Evolutionary conservation across 2,329 filamentous ascomycete species (phyloP).

Genomic region (Calonectria crousiana): DNA sequence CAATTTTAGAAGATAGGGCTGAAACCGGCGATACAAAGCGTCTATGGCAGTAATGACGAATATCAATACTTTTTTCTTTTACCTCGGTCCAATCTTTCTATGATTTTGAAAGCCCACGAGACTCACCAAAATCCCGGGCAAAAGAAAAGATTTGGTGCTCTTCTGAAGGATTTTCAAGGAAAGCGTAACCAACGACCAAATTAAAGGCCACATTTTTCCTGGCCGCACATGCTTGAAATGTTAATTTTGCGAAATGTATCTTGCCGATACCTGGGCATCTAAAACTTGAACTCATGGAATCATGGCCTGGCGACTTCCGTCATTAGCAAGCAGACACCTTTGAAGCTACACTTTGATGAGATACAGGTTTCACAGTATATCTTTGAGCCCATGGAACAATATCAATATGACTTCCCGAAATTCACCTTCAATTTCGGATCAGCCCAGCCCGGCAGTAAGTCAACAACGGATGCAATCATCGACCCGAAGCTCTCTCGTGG

Average conservation of each 20-base stretch:
- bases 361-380: not conserved
- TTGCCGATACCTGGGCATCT: not conserved
- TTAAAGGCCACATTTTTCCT: not conserved
- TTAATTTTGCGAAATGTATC: not conserved
- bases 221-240: not conserved
- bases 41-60: not conserved
- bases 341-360: not conserved
- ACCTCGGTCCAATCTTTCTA: not conserved
- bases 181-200: not conserved
- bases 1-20: slow-evolving; percentile 37
- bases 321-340: not conserved
- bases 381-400: not conserved
- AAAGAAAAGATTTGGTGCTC: not conserved
- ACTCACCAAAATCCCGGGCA: too few relatives aligned
- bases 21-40: not conserved
- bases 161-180: not conserved
- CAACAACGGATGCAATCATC: not conserved
- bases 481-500: not conserved
- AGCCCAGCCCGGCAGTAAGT: not conserved
- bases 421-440: not conserved
- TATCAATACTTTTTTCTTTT: not conserved
- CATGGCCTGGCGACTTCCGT: not conserved
- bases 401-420: not conserved
- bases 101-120: not conserved
- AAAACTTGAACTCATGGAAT: not conserved